Evolutionary conservation across 208 protist genomes (phyloP).

Genomic region (Crithidia mellificae): DNA sequence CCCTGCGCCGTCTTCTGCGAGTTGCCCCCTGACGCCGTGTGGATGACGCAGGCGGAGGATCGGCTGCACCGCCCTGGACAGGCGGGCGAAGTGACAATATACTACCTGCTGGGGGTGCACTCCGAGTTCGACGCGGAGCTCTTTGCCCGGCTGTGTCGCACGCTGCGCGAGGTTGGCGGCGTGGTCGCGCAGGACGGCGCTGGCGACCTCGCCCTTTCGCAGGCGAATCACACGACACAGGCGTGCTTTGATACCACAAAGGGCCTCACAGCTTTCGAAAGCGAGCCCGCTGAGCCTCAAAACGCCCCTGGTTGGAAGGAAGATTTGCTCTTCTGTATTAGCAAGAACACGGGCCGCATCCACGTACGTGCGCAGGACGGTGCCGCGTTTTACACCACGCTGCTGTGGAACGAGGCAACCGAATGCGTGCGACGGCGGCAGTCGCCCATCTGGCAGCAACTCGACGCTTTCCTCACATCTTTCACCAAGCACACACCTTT

Average conservation of each 20-base stretch:
- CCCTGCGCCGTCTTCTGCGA: conserved; percentile 82
- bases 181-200: conserved; percentile 15
- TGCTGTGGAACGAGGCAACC: conserved; percentile 50
- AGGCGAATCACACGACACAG: conserved; percentile 9
- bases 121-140: conserved; percentile 63
- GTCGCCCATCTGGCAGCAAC: conserved; percentile 51
- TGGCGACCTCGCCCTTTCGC: conserved; percentile 16
- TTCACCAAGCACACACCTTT: conserved; percentile 40
- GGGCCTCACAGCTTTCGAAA: background rate
- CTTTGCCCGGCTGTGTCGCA: conserved; percentile 55
- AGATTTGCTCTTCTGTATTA: conserved; percentile 50
- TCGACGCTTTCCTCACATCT: conserved; percentile 54
- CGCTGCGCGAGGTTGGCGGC: conserved; percentile 25
- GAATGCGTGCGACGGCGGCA: conserved; percentile 40
- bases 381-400: conserved; percentile 35
- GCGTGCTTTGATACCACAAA: conserved; percentile 1
- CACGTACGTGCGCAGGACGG: conserved; percentile 39
- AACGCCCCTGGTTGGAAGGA: conserved; percentile 6
- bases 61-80: conserved; percentile 80
- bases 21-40: conserved; percentile 73
- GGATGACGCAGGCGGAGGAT: conserved; percentile 86
- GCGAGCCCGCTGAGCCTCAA: too few relatives aligned
- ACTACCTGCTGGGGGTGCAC: conserved; percentile 69
- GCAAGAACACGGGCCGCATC: conserved; percentile 70
- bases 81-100: conserved; percentile 43